A percentile compares a stretch with the other conserved stretches of the same genome.
Conservation (phyloP, 2,329 filamentous ascomycete species). For the Cercospora sp. region DNA sequence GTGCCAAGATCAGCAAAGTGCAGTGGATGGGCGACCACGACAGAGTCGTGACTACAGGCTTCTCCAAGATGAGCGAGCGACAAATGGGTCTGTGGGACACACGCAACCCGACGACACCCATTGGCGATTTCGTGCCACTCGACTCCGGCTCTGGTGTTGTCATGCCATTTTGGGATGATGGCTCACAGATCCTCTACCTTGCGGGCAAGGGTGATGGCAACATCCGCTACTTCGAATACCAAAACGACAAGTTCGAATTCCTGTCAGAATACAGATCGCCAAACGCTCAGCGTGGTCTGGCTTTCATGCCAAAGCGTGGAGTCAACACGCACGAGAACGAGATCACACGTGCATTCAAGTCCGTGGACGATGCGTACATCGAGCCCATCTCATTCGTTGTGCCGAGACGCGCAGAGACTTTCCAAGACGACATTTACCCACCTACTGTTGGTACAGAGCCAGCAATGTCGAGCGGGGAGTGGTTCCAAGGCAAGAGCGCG, state of each 20-base stretch:
- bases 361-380: slow-evolving; percentile 89
- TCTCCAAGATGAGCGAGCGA: slow-evolving; percentile 97
- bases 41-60: slow-evolving; percentile 91
- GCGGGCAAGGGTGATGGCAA: slow-evolving; percentile 98
- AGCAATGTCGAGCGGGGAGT: slow-evolving; percentile 76
- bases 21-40: slow-evolving; percentile 98
- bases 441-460: slow-evolving; percentile 78
- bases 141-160: slow-evolving; percentile 97
- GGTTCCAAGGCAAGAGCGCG: slow-evolving; percentile 76
- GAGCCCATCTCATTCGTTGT: slow-evolving; percentile 98
- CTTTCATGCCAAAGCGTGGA: slow-evolving; percentile 90
- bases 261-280: slow-evolving; percentile 95
- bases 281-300: slow-evolving; percentile 91
- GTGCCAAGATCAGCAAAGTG: slow-evolving; percentile 94
- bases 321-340: slow-evolving; percentile 97
- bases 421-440: slow-evolving; percentile 96
- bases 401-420: slow-evolving; percentile 85
- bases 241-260: slow-evolving; percentile 98
- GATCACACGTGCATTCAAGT: slow-evolving; percentile 94
- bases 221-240: slow-evolving; percentile 97
- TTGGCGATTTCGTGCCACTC: slow-evolving; percentile 84
- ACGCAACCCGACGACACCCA: slow-evolving; percentile 72
- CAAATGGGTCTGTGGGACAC: slow-evolving; percentile 96
- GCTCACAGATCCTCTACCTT: slow-evolving; percentile 90
- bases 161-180: slow-evolving; percentile 99